Conservation (phyloP, 2,329 filamentous ascomycete species). For the Cercospora beticola region DNA sequence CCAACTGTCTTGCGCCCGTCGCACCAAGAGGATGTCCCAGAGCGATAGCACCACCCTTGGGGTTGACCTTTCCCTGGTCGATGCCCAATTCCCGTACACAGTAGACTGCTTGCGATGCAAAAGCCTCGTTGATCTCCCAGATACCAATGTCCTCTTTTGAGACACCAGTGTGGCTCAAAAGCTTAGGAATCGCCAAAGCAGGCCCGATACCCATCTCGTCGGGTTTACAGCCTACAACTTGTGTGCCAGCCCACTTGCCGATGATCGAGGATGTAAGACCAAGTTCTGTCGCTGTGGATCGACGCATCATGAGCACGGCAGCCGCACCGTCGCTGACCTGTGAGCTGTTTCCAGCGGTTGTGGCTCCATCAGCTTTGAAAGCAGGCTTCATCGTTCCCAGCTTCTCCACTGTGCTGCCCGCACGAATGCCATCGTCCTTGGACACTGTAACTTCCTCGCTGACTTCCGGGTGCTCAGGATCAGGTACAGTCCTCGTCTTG, state of each 20-base stretch:
- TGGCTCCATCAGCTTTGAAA: slow-evolving; percentile 71
- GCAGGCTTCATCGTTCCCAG: slow-evolving; percentile 81
- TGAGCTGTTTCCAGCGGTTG: slow-evolving; percentile 80
- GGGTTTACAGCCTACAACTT: slow-evolving; percentile 74
- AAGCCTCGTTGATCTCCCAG: slow-evolving; percentile 92
- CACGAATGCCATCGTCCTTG: slow-evolving; percentile 79
- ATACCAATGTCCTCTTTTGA: slow-evolving; percentile 68
- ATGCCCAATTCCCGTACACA: slow-evolving; percentile 70
- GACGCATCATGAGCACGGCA: slow-evolving; percentile 77
- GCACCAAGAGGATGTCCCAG: slow-evolving; percentile 88
- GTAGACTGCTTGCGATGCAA: slow-evolving; percentile 65
- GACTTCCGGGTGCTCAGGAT: slow-evolving; percentile 54
- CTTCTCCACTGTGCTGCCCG: slow-evolving; percentile 65
- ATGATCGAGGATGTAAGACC: slow-evolving; percentile 70
- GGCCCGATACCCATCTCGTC: slow-evolving; percentile 96
- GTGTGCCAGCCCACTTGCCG: slow-evolving; percentile 77
- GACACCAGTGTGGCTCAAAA: slow-evolving; percentile 69
- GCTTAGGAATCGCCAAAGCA: slow-evolving; percentile 78
- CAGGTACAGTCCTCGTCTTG: slow-evolving; percentile 65
- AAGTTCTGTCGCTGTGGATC: slow-evolving; percentile 72
- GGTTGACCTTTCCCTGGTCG: slow-evolving; percentile 74
- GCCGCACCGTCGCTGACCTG: slow-evolving; percentile 89
- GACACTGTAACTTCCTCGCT: slow-evolving; percentile 65
- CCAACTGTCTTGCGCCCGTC: slow-evolving; percentile 78
- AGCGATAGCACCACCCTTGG: slow-evolving; percentile 91